phyloP scores from a whole-genome alignment of 176 grass and related monocot species.

The Ensete ventricosum region DNA sequence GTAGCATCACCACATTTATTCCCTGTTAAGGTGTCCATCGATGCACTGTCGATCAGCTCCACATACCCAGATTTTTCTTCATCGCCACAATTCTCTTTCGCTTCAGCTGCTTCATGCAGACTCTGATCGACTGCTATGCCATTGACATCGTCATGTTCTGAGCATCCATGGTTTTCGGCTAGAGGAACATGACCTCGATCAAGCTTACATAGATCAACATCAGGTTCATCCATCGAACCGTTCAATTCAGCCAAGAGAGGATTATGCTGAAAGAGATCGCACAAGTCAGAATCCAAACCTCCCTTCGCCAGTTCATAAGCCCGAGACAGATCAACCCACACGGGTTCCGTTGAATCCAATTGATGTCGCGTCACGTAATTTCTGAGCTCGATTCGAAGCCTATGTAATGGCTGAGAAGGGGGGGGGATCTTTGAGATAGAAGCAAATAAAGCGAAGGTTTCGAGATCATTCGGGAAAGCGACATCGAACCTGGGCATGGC shows the following conservation, averaged over 20 bases:
- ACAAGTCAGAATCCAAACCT: constrained; percentile 32
- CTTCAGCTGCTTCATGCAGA: neutral
- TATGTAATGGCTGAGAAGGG: constrained; percentile 51
- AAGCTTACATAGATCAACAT: neutral
- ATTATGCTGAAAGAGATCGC: constrained; percentile 24
- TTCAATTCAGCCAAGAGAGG: constrained; percentile 12
- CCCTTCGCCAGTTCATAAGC: constrained; percentile 36
- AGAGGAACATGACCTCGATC: neutral
- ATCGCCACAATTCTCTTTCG: neutral
- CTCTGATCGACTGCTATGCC: neutral
- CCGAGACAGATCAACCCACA: constrained; percentile 49
- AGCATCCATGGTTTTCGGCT: neutral
- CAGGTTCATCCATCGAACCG: neutral
- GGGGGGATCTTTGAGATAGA: neutral
- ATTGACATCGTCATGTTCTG: neutral
- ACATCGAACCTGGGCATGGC: constrained; percentile 58
- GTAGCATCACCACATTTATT: neutral
- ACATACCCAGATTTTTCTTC: neutral
- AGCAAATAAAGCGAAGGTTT: neutral
- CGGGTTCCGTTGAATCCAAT: constrained; percentile 17
- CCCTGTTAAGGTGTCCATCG: neutral
- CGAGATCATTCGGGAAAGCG: neutral
- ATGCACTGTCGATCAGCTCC: neutral
- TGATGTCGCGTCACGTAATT: constrained; percentile 53
- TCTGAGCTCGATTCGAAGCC: constrained; percentile 53